Conservation (phyloP, 1,284 basidiomycete species). For the Melampsora americana region DNA sequence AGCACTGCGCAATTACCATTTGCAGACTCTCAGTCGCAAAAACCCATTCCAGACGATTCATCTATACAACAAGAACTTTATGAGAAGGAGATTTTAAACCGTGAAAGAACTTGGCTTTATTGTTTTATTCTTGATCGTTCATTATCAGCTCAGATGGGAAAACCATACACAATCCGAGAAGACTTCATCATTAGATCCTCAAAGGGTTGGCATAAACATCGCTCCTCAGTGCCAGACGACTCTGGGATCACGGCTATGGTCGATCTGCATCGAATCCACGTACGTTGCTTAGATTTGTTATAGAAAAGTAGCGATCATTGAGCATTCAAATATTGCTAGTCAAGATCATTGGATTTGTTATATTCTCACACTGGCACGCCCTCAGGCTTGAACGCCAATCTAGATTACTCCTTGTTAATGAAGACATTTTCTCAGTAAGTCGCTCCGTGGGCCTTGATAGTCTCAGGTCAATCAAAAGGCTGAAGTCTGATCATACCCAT, state of each 20-base stretch:
- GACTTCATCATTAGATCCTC: conserved; percentile 76
- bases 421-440: conserved; percentile 15
- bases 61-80: conserved; percentile 62
- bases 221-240: conserved; percentile 51
- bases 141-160: conserved; percentile 78
- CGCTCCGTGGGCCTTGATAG: too few species aligned
- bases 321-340: conserved; percentile 56
- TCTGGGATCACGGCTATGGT: conserved; percentile 51
- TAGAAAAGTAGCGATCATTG: neutral
- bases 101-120: conserved; percentile 76
- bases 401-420: conserved; percentile 66
- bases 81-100: conserved; percentile 75
- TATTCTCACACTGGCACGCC: conserved; percentile 77
- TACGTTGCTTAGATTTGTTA: neutral
- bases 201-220: conserved; percentile 62
- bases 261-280: conserved; percentile 51
- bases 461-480: too few species aligned
- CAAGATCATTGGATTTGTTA: conserved; percentile 80
- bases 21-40: conserved; percentile 41
- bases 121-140: conserved; percentile 80
- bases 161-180: conserved; percentile 78
- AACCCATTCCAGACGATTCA: conserved; percentile 48
- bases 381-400: conserved; percentile 79
- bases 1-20: conserved; percentile 59
- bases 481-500: too few species aligned